Evolutionary conservation across 2,329 filamentous ascomycete species (phyloP).

Genomic region (Phaeosphaeriaceae sp.): DNA sequence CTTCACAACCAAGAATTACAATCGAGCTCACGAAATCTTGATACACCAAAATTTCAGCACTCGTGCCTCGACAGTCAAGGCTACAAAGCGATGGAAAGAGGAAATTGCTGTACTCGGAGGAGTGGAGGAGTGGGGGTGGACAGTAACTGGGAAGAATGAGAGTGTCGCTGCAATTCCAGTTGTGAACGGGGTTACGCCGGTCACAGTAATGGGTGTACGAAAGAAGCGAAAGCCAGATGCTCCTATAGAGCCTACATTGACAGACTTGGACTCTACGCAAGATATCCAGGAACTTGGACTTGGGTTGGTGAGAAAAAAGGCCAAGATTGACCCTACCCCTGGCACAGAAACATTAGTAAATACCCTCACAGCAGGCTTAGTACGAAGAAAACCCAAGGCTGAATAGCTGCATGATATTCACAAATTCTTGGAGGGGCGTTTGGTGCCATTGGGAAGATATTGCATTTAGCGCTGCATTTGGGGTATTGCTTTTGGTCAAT

Average conservation of each 20-base stretch:
- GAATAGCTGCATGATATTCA: conserved; percentile 7
- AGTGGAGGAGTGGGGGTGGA: conserved; percentile 33
- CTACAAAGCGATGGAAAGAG: conserved; percentile 72
- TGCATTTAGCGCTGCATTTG: conserved; percentile 7
- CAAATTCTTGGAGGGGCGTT: not conserved
- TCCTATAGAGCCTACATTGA: conserved; percentile 4
- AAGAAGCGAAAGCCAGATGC: conserved; percentile 46
- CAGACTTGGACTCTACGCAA: conserved; percentile 3
- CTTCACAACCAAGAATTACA: conserved; percentile 69
- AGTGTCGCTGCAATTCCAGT: not conserved
- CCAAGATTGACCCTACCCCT: conserved; percentile 30
- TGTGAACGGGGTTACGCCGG: conserved; percentile 17
- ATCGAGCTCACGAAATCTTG: conserved; percentile 71
- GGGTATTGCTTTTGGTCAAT: not conserved
- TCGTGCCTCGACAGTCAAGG: conserved; percentile 65
- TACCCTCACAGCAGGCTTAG: conserved; percentile 35
- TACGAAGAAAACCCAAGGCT: conserved; percentile 45
- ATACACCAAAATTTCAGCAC: conserved; percentile 77
- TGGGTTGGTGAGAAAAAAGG: conserved; percentile 41
- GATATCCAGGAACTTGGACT: conserved; percentile 24
- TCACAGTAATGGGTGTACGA: conserved; percentile 38
- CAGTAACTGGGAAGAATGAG: conserved; percentile 35
- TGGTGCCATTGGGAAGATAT: not conserved
- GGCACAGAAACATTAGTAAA: conserved; percentile 25
- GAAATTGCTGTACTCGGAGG: conserved; percentile 62